These are phyloP conservation scores for Chrysoporthe austroafricana DNA, from an alignment of 2,329 filamentous ascomycete species.

Conservation along the genomic window DNA sequence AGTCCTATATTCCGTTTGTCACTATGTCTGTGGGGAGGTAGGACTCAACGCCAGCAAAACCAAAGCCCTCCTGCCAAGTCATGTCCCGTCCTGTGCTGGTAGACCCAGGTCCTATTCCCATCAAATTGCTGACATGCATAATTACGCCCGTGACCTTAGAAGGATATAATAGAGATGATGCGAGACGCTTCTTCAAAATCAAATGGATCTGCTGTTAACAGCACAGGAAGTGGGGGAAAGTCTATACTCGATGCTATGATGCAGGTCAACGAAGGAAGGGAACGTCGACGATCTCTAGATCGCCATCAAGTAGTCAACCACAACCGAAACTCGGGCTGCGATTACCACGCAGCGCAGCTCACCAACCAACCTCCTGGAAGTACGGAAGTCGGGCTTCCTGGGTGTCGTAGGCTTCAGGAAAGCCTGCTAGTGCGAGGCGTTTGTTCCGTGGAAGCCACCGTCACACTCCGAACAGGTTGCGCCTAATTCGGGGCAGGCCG, in stretches of 20 bases:
- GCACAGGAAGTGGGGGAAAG: background rate
- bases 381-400: background rate
- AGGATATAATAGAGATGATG: conserved; percentile 2
- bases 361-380: background rate
- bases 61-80: background rate
- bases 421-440: background rate
- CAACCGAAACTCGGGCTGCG: background rate
- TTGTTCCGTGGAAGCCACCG: background rate
- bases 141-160: background rate
- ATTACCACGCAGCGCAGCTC: background rate
- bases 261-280: background rate
- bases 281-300: too few relatives aligned
- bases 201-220: background rate
- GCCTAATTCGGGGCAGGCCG: background rate
- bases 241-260: background rate
- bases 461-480: background rate
- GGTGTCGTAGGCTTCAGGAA: background rate
- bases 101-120: background rate
- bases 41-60: background rate
- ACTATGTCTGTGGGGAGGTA: background rate
- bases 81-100: background rate
- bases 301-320: background rate
- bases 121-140: background rate
- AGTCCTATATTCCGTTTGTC: background rate
- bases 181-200: background rate